Conservation (phyloP, 2,329 filamentous ascomycete species). For the Atkinsonella hypoxylon region DNA sequence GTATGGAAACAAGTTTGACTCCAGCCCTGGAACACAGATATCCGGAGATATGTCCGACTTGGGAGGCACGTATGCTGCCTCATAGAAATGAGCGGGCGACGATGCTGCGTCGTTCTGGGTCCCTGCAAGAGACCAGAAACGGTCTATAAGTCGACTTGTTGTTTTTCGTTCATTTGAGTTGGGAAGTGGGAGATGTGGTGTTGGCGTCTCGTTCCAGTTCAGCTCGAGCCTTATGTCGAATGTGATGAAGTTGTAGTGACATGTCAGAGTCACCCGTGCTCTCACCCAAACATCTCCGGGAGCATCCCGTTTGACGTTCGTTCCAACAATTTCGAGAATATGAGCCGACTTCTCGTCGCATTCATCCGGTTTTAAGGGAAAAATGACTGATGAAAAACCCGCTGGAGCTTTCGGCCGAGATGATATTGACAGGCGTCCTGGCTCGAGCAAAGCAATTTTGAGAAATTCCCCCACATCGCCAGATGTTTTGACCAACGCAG, state of each 20-base stretch:
- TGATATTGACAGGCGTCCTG: conserved; percentile 10
- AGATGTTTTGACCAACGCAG: conserved; percentile 5
- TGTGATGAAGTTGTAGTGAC: conserved; percentile 13
- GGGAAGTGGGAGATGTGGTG: conserved; percentile 19
- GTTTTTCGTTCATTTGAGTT: conserved; percentile 16
- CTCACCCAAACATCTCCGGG: conserved; percentile 25
- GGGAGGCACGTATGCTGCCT: conserved; percentile 51
- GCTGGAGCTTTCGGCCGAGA: conserved; percentile 8
- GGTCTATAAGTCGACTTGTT: conserved; percentile 25
- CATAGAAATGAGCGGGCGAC: conserved; percentile 52
- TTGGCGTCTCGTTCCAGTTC: conserved; percentile 30
- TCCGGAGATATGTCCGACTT: conserved; percentile 27
- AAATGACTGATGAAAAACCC: conserved; percentile 4
- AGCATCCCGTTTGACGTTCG: conserved; percentile 8
- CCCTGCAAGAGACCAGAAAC: conserved; percentile 18
- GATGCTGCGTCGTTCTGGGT: conserved; percentile 13
- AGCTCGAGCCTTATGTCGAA: conserved; percentile 24
- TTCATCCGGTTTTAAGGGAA: conserved; percentile 16
- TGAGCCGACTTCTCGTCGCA: conserved; percentile 7
- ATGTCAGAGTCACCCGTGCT: conserved; percentile 20
- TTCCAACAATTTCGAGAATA: conserved; percentile 11
- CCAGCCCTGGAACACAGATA: conserved; percentile 31
- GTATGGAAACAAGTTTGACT: conserved; percentile 54
- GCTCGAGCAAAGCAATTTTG: conserved; percentile 7
- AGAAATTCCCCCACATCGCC: conserved; percentile 13